Base-by-base conservation (phyloP, 805 yeast species). In the Saccharomycopsis schoenii region DNA sequence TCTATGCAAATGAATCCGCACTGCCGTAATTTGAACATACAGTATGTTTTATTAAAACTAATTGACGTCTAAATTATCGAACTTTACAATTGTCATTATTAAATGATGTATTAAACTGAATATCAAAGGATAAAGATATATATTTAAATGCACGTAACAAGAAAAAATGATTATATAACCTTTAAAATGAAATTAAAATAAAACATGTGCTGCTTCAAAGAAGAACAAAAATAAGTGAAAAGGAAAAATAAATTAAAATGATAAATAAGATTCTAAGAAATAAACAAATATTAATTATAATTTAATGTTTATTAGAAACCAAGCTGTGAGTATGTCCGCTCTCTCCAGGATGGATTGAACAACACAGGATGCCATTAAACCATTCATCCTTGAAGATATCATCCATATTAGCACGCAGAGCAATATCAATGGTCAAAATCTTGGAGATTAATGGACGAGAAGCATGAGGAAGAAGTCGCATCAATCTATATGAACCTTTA, bases 401-500 rank as follows among this genome's bases (percentile, higher is more conserved):
- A 37, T 80, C 80, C 68, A 88, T 73, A 1, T 88, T 80, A 1
- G 91, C 89, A 68, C 96, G 79, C 61, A 78, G 74, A 1, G 62
- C 61, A 11, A 87, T 84, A 65, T 87, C 89, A 15, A 86, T 76
- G 58, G 77, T 77, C 34, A 88, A 72, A 84, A 88, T 86, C 62
- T 74, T 77, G 25, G 87, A 84, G 37, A 88, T 76, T 11, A 88
- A 76, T 12, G 93, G 94, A 71, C 96, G 80, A 15, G 94, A 76
- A 8, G 93, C 91, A 71, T 88, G 96, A 4, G 96, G 96, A 42
- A 88, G 73, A 58, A 88, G 74, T 73, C 96, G 81, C 85, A 88
- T 82, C 65, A 88, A 74, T 69, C 96, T 77, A 73, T 88, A 88
- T 11, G 94, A 93, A 6, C 96, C 96, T 68, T 87, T 58, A 11